A percentile compares a stretch with the other conserved stretches of the same genome.
phyloP scores from a whole-genome alignment of 2,329 filamentous ascomycete species.

The Penicillium sp. region DNA sequence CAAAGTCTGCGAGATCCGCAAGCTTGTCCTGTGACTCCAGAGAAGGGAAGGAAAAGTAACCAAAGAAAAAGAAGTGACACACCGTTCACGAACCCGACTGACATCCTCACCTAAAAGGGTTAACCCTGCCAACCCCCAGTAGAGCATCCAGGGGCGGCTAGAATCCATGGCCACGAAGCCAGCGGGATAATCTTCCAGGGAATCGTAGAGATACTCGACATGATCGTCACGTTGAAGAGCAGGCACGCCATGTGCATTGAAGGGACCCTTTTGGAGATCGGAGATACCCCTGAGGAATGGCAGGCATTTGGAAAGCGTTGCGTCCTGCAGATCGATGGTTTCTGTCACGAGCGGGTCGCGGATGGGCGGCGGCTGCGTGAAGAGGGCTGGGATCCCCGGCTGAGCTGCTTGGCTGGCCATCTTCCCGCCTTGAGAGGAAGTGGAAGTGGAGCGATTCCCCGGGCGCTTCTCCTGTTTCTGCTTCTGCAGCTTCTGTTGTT shows the following conservation, averaged over 20 bases:
- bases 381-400: constrained; percentile 43
- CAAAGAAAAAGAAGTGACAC: constrained; percentile 29
- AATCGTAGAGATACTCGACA: constrained; percentile 52
- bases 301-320: constrained; percentile 70
- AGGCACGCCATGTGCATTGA: constrained; percentile 76
- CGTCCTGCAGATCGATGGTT: constrained; percentile 70
- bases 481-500: not conserved
- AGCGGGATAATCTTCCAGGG: constrained; percentile 65
- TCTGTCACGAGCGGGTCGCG: constrained; percentile 68
- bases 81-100: constrained; percentile 66
- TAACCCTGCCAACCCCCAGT: constrained; percentile 84
- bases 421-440: constrained; percentile 7
- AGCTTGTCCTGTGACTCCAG: not conserved
- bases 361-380: constrained; percentile 60
- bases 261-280: constrained; percentile 54
- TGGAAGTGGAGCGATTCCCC: constrained; percentile 12
- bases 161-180: constrained; percentile 78
- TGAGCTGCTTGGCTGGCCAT: constrained; percentile 31
- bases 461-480: constrained; percentile 16
- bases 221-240: constrained; percentile 68
- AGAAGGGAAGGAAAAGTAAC: not conserved
- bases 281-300: constrained; percentile 63
- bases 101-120: constrained; percentile 76
- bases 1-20: not conserved
- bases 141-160: constrained; percentile 89